Evolutionary conservation across 2,329 filamentous ascomycete species (phyloP), one percentile per base, ranked within the genome.

Genomic region (Diplocarpon rosae): DNA sequence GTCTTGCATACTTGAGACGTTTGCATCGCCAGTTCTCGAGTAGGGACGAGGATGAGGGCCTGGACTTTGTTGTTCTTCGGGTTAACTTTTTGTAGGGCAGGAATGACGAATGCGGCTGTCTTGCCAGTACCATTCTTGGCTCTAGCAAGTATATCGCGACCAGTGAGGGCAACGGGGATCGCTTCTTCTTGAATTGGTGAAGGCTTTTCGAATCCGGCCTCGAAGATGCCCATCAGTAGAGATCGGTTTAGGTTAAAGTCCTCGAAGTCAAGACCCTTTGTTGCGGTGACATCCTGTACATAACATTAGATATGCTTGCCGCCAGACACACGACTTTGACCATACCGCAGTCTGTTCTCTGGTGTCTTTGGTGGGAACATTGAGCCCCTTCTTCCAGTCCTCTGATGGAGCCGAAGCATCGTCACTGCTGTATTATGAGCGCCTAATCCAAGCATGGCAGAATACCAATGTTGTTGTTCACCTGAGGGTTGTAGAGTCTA

Each of bases 1-100:
- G 83, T 95, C 73, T 96, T 98, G 78, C 92, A 98, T 55, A 98
- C 92, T 68, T 98, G 92, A 39, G 93, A 98, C 49, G 92, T 98
- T 67, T 98, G 92, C 66, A 98, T 82, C 44, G 93, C 93, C 57
- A 98, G 74, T 70, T 98, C 92, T 76, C 92, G 77, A 52, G 92
- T 98, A 30, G 92, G 93, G 36, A 98, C 92, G 46, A 98, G 79
- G 58, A 98, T 93, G 51, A 98, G 77, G 57, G 87, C 89, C 71
- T 98, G 92, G 49, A 92, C 94, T 70, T 96, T 96, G 63, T 84
- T 83, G 64, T 86, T 85, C 67, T 95, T 96, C 41, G 92, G 85
- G 69, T 98, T 95, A 69, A 96, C 92, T 62, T 86, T 85, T 69
- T 98, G 85, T 45, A 98, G 78, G 37, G 86, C 85, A 43, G 92